A percentile compares a stretch with the other conserved stretches of the same genome.
These are phyloP conservation scores for Phaeosphaeriaceae sp. DNA, from an alignment of 2,329 filamentous ascomycete genomes.

Conservation along the genomic window DNA sequence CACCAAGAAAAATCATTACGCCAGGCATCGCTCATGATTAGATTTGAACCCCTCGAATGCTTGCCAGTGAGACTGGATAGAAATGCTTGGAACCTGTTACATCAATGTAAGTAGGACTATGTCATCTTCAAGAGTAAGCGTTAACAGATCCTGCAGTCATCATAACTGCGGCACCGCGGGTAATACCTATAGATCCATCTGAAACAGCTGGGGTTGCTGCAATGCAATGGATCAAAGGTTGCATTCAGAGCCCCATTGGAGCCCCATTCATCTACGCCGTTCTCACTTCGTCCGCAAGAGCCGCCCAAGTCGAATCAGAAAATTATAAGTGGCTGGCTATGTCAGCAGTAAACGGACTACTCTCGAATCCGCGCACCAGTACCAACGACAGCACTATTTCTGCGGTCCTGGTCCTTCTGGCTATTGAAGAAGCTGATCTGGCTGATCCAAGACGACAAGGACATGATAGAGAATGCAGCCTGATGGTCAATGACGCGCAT, in stretches of 20 bases:
- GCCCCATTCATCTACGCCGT: constrained; percentile 41
- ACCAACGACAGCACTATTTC: constrained; percentile 42
- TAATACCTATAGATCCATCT: constrained; percentile 39
- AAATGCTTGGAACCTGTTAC: constrained; percentile 25
- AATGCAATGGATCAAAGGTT: constrained; percentile 33
- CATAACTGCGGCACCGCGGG: constrained; percentile 20
- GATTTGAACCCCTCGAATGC: constrained; percentile 25
- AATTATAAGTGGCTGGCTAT: constrained; percentile 38
- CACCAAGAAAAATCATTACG: neutral
- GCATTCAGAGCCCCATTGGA: constrained; percentile 30
- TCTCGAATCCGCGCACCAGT: constrained; percentile 28
- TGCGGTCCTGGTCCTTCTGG: constrained; percentile 41
- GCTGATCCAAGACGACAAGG: constrained; percentile 21
- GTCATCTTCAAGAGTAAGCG: neutral
- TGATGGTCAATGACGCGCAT: constrained; percentile 31
- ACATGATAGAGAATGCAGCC: constrained; percentile 25
- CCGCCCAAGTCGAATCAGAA: constrained; percentile 25
- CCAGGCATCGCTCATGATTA: neutral
- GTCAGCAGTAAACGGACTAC: constrained; percentile 34
- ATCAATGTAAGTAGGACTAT: constrained; percentile 33
- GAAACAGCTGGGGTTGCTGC: constrained; percentile 24
- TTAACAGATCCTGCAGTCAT: constrained; percentile 26
- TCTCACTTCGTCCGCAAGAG: constrained; percentile 29
- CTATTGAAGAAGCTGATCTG: constrained; percentile 39
- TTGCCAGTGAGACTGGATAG: constrained; percentile 31